phyloP scores from a whole-genome alignment of 352 stramenopile genomes.

The Chrysophaeum taylorii region DNA sequence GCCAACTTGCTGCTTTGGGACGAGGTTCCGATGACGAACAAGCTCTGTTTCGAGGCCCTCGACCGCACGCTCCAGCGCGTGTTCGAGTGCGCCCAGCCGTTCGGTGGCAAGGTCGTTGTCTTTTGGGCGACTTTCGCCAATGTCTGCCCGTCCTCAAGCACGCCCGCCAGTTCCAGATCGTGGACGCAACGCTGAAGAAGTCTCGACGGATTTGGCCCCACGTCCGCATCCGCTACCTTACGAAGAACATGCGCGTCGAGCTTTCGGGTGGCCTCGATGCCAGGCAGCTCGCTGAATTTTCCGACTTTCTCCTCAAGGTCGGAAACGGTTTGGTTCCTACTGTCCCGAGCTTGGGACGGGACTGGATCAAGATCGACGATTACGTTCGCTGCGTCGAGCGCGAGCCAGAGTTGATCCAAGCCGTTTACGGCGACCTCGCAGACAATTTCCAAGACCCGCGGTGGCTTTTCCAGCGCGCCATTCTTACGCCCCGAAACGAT shows the following conservation, averaged over 20 bases:
- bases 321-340: too few species aligned
- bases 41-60: slow-evolving; percentile 24
- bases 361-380: too few species aligned
- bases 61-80: slow-evolving; percentile 26
- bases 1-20: slow-evolving; percentile 25
- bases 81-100: slow-evolving; percentile 20
- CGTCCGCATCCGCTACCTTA: slow-evolving; percentile 1
- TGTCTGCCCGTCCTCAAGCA: slow-evolving; percentile 24
- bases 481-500: too few species aligned
- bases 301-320: not conserved
- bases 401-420: too few species aligned
- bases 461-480: too few species aligned
- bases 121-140: slow-evolving; percentile 31
- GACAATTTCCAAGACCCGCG: too few species aligned
- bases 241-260: slow-evolving; percentile 25
- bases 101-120: slow-evolving; percentile 29
- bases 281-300: not conserved
- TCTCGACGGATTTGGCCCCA: slow-evolving; percentile 16
- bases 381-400: too few species aligned
- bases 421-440: too few species aligned
- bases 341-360: too few species aligned
- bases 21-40: slow-evolving; percentile 25
- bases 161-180: slow-evolving; percentile 1
- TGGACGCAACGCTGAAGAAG: slow-evolving; percentile 21
- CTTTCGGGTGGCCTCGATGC: not conserved